Conservation (phyloP, 1,284 basidiomycete species). For the Leccinum pachyderme region DNA sequence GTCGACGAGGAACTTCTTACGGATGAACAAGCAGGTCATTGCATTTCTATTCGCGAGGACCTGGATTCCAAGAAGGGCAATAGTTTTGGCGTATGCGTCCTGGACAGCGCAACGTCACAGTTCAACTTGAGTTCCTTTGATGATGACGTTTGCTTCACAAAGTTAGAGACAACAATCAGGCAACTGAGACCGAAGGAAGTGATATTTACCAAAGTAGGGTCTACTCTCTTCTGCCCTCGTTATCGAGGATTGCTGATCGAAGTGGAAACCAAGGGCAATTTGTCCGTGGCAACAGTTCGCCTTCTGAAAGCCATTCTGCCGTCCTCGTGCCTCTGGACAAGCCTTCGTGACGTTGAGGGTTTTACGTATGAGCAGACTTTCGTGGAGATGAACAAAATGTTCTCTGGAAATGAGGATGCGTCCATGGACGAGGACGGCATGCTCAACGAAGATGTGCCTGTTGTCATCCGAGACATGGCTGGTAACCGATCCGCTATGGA, state of each 20-base stretch:
- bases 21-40: conserved; percentile 95
- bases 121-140: conserved; percentile 91
- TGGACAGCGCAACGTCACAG: conserved; percentile 95
- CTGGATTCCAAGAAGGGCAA: conserved; percentile 45
- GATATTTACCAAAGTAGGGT: conserved; percentile 81
- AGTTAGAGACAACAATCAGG: conserved; percentile 90
- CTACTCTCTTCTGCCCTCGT: conserved; percentile 1
- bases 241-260: conserved; percentile 2
- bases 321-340: conserved; percentile 82
- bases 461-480: conserved; percentile 72
- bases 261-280: conserved; percentile 58
- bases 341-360: conserved; percentile 81
- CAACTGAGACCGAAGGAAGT: conserved; percentile 94
- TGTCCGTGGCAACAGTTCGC: conserved; percentile 79
- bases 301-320: conserved; percentile 80
- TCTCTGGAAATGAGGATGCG: conserved; percentile 47
- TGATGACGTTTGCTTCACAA: conserved; percentile 91
- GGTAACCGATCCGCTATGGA: conserved; percentile 69
- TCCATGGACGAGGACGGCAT: conserved; percentile 44
- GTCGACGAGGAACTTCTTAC: conserved; percentile 88
- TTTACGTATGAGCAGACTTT: conserved; percentile 73
- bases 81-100: conserved; percentile 88
- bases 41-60: conserved; percentile 83
- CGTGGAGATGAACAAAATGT: conserved; percentile 68
- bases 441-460: conserved; percentile 60